Percentiles rank a stretch among this genome's conserved stretches.
These are phyloP conservation scores for Acacia confusa DNA, from an alignment of 306 rosid species.

Conservation along the genomic window DNA sequence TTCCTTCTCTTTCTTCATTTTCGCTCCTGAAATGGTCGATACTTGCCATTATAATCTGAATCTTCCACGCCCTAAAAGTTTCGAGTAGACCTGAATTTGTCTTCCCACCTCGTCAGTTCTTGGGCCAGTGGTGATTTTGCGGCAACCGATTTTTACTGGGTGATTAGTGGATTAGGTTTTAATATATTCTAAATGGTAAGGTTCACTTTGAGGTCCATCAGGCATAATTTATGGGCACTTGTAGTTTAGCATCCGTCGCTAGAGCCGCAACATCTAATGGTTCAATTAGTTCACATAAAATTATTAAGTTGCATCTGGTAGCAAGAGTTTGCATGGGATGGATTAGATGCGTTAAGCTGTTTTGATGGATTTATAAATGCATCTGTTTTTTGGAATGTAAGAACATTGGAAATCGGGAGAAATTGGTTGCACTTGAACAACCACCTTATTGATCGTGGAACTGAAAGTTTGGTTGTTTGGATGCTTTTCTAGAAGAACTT, in stretches of 20 bases:
- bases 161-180: slow-evolving; percentile 22
- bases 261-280: slow-evolving; percentile 1
- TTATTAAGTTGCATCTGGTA: neutral
- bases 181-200: neutral
- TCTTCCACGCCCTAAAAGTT: neutral
- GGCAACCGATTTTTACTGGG: neutral
- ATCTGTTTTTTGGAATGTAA: slow-evolving; percentile 11
- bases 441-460: neutral
- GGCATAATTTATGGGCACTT: slow-evolving; percentile 23
- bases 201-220: neutral
- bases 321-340: slow-evolving; percentile 11
- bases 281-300: slow-evolving; percentile 9
- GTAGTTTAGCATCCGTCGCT: slow-evolving; percentile 20
- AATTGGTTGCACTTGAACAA: slow-evolving; percentile 16
- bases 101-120: neutral
- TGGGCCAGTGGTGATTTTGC: neutral
- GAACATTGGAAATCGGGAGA: neutral
- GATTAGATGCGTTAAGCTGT: slow-evolving; percentile 27
- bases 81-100: neutral
- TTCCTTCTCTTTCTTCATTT: neutral
- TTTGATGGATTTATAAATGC: slow-evolving; percentile 1
- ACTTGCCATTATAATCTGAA: neutral
- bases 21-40: slow-evolving; percentile 8
- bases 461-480: slow-evolving; percentile 13
- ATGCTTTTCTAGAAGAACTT: slow-evolving; percentile 6